Percentiles rank a stretch among this genome's conserved stretches.
Evolutionary conservation across 495 filamentous ascomycete species (phyloP).

Genomic region (Penicillium ochrochloron): DNA sequence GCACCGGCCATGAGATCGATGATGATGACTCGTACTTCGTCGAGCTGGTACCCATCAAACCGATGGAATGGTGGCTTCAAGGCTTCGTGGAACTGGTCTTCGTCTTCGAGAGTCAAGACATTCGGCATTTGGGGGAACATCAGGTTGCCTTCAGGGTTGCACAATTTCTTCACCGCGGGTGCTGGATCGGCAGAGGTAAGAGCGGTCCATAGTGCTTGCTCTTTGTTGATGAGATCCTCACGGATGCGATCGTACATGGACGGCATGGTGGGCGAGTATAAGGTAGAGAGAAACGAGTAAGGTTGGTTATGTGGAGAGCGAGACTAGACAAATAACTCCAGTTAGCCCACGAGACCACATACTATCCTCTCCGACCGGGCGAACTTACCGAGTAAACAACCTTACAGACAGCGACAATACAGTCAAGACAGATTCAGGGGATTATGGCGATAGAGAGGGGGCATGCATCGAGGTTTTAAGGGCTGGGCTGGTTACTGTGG

Average conservation of each 20-base stretch:
- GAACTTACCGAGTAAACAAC: background rate
- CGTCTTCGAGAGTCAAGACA: slow-evolving; percentile 41
- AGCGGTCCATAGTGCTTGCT: slow-evolving; percentile 49
- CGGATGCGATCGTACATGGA: slow-evolving; percentile 52
- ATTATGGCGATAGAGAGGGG: background rate
- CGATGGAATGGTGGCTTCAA: slow-evolving; percentile 48
- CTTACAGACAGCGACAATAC: background rate
- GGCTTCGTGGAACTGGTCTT: slow-evolving; percentile 31
- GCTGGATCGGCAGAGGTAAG: slow-evolving; percentile 50
- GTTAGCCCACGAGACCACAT: background rate
- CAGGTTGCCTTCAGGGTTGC: slow-evolving; percentile 40
- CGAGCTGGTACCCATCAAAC: slow-evolving; percentile 47
- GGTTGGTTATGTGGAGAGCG: background rate
- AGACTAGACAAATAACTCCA: background rate
- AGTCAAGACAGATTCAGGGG: background rate
- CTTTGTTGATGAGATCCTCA: slow-evolving; percentile 45
- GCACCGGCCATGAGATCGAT: slow-evolving; percentile 52
- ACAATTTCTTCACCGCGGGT: slow-evolving; percentile 45
- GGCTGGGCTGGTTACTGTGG: background rate
- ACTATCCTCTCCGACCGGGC: background rate
- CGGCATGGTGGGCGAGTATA: slow-evolving; percentile 33
- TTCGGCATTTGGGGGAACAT: slow-evolving; percentile 44
- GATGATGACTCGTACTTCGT: slow-evolving; percentile 46
- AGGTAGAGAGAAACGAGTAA: background rate
- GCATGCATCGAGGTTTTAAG: slow-evolving; percentile 12